A percentile compares a stretch with the other conserved stretches of the same genome.
phyloP scores from a whole-genome alignment of 345 rosid species.

The Gossypium arboreum region DNA sequence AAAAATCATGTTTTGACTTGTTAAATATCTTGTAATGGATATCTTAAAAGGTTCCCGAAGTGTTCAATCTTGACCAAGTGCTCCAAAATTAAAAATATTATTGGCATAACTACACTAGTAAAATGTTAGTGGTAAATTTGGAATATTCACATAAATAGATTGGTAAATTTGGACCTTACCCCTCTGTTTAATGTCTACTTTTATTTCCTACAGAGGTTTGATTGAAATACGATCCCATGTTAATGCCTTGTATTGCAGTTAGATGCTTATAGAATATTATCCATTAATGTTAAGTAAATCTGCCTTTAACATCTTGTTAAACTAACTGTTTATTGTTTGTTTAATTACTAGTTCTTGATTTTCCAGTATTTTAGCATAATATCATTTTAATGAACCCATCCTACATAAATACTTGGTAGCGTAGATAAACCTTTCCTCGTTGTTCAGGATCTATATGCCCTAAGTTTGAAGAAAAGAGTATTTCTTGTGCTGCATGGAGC shows the following conservation, averaged over 20 bases:
- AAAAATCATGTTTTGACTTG: background rate
- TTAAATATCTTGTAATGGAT: background rate
- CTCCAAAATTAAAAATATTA: background rate
- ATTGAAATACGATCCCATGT: background rate
- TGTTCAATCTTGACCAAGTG: background rate
- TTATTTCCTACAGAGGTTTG: background rate
- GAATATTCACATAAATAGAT: background rate
- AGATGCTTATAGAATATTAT: background rate
- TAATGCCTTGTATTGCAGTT: background rate
- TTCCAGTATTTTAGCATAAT: background rate
- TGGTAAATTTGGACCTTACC: background rate
- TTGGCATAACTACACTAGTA: background rate
- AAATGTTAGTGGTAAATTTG: background rate
- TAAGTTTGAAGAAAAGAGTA: conserved; percentile 74
- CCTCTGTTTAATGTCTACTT: background rate
- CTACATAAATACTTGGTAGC: background rate
- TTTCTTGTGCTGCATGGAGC: conserved; percentile 94
- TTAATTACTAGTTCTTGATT: background rate
- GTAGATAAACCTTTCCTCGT: conserved; percentile 1
- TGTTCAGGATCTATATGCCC: conserved; percentile 53
- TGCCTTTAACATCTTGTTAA: background rate
- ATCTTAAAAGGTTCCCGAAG: background rate
- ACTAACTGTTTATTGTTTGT: background rate
- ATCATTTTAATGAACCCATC: background rate
- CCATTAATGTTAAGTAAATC: background rate